Conservation (phyloP, 2,329 filamentous ascomycete species). For the Penicillium decumbens region DNA sequence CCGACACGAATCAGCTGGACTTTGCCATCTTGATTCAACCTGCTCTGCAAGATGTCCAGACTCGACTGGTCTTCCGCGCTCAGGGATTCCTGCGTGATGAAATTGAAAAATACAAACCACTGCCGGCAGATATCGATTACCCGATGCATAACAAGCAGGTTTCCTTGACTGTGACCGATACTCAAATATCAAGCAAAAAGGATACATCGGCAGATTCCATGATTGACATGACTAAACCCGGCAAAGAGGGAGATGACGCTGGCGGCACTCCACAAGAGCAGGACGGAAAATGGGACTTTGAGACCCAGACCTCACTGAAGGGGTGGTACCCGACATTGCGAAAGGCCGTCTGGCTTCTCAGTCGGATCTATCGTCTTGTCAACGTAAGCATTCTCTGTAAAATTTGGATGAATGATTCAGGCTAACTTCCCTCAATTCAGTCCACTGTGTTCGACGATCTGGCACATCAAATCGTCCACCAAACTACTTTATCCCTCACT, state of each 20-base stretch:
- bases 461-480: constrained; percentile 78
- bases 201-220: constrained; percentile 38
- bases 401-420: not conserved
- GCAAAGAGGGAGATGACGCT: constrained; percentile 49
- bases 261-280: constrained; percentile 40
- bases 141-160: constrained; percentile 50
- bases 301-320: constrained; percentile 53
- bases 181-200: constrained; percentile 53
- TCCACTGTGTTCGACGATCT: constrained; percentile 67
- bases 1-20: constrained; percentile 54
- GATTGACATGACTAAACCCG: constrained; percentile 47
- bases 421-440: constrained; percentile 33
- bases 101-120: constrained; percentile 63
- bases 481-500: constrained; percentile 78
- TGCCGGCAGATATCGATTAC: constrained; percentile 62
- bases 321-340: constrained; percentile 64
- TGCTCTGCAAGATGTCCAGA: constrained; percentile 64
- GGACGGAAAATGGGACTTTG: constrained; percentile 51
- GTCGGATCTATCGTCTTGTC: constrained; percentile 64
- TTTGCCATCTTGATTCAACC: constrained; percentile 60
- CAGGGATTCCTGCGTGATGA: constrained; percentile 60
- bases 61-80: constrained; percentile 61
- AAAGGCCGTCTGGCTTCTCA: constrained; percentile 65
- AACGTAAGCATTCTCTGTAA: constrained; percentile 46
- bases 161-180: constrained; percentile 39